phyloP scores from a whole-genome alignment of 306 rosid genomes.

The Rosa lucieae region DNA sequence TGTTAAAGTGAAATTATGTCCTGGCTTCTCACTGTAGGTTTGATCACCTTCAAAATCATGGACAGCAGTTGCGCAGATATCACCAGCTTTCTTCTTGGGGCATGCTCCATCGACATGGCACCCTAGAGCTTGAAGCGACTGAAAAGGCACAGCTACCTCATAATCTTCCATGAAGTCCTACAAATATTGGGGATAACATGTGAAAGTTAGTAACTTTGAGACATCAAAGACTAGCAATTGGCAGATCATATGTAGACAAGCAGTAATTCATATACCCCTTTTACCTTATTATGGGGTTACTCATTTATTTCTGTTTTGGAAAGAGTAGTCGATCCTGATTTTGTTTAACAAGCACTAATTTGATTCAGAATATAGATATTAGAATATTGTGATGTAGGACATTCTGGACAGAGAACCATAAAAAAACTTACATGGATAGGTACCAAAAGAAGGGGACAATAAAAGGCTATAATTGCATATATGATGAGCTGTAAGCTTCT shows the following conservation, averaged over 20 bases:
- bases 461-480: background rate
- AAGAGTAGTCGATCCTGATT: background rate
- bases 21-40: slow-evolving; percentile 78
- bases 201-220: slow-evolving; percentile 1
- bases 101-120: slow-evolving; percentile 84
- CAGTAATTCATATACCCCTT: background rate
- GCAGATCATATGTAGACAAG: background rate
- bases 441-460: background rate
- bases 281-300: background rate
- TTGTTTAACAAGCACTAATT: slow-evolving; percentile 8
- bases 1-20: slow-evolving; percentile 61
- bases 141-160: slow-evolving; percentile 78
- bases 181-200: slow-evolving; percentile 1
- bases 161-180: slow-evolving; percentile 96
- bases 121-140: slow-evolving; percentile 82
- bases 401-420: slow-evolving; percentile 6
- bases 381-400: background rate
- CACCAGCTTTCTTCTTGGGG: slow-evolving; percentile 79
- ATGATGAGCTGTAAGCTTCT: background rate
- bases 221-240: background rate
- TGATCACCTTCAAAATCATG: slow-evolving; percentile 97
- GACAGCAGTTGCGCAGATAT: slow-evolving; percentile 70
- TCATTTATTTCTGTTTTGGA: background rate
- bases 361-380: background rate
- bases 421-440: slow-evolving; percentile 16